A percentile compares a stretch with the other conserved stretches of the same genome.
Evolutionary conservation across 2,329 filamentous ascomycete genomes (phyloP).

Genomic region (Stagonosporopsis chrysanthemi): DNA sequence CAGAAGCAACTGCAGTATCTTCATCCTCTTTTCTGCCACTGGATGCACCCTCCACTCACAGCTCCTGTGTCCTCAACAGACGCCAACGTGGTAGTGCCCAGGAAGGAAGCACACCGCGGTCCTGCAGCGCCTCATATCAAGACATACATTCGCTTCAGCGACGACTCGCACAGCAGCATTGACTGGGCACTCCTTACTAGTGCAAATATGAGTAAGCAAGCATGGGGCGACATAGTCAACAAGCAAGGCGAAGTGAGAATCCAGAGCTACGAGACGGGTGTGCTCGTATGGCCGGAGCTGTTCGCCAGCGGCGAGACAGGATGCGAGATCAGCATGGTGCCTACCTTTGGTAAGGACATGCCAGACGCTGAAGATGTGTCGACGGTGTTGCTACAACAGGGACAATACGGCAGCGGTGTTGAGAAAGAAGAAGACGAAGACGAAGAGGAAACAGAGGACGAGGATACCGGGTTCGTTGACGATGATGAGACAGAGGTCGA

Average conservation of each 20-base stretch:
- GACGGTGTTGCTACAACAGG: no score
- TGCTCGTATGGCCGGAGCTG: slow-evolving; percentile 78
- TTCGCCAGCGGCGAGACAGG: slow-evolving; percentile 42
- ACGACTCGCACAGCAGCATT: slow-evolving; percentile 57
- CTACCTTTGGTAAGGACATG: slow-evolving; percentile 69
- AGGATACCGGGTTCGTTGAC: not conserved
- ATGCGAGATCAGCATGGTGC: slow-evolving; percentile 64
- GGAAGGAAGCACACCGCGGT: slow-evolving; percentile 38
- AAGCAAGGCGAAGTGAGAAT: slow-evolving; percentile 69
- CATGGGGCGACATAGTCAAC: slow-evolving; percentile 76
- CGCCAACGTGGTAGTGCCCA: not conserved
- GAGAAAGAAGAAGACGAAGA: not conserved
- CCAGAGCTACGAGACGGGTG: slow-evolving; percentile 83
- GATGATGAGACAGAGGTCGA: slow-evolving; percentile 16
- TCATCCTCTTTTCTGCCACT: slow-evolving; percentile 74
- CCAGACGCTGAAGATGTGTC: slow-evolving; percentile 44
- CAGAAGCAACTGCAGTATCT: slow-evolving; percentile 77
- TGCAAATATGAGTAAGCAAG: slow-evolving; percentile 90
- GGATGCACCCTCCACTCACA: slow-evolving; percentile 59
- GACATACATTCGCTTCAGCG: slow-evolving; percentile 77
- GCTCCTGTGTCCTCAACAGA: not conserved
- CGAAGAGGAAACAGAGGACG: slow-evolving; percentile 1
- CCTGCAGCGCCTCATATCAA: slow-evolving; percentile 88
- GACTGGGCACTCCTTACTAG: slow-evolving; percentile 89
- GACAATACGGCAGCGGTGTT: not conserved